These are phyloP conservation scores for Thelonectria rubi DNA, from an alignment of 2,329 filamentous ascomycete species.

Conservation along the genomic window DNA sequence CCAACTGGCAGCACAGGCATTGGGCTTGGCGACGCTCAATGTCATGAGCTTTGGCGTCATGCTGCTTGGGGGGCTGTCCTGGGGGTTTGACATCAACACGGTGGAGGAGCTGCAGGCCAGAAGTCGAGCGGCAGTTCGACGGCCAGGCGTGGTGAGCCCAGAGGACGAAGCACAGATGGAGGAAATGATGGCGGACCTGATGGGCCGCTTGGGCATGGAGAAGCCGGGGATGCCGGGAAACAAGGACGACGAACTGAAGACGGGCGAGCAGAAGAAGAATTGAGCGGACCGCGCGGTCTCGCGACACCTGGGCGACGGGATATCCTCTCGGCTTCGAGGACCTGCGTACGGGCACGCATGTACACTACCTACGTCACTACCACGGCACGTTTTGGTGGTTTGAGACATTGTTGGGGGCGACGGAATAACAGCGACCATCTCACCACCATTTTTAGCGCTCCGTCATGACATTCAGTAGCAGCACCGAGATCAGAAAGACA, in stretches of 20 bases:
- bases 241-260: slow-evolving; percentile 19
- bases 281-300: slow-evolving; percentile 11
- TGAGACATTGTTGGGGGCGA: not conserved
- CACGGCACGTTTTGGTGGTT: slow-evolving; percentile 1
- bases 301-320: not conserved
- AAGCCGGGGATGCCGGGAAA: slow-evolving; percentile 31
- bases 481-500: slow-evolving; percentile 10
- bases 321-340: slow-evolving; percentile 8
- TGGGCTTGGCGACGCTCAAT: slow-evolving; percentile 88
- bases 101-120: slow-evolving; percentile 69
- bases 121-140: slow-evolving; percentile 56
- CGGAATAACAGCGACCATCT: slow-evolving; percentile 7
- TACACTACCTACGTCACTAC: slow-evolving; percentile 33
- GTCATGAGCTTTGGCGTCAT: slow-evolving; percentile 80
- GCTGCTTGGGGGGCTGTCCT: slow-evolving; percentile 76
- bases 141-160: slow-evolving; percentile 44
- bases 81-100: slow-evolving; percentile 78
- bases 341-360: slow-evolving; percentile 18
- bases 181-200: slow-evolving; percentile 67
- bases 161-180: slow-evolving; percentile 69
- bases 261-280: slow-evolving; percentile 27
- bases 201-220: slow-evolving; percentile 60
- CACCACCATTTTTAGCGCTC: slow-evolving; percentile 7
- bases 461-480: slow-evolving; percentile 16
- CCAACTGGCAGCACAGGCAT: slow-evolving; percentile 81